Percentiles rank a stretch among this genome's conserved stretches.
Conservation (phyloP, 495 filamentous ascomycete genomes). For the Amniculicola lignicola region DNA sequence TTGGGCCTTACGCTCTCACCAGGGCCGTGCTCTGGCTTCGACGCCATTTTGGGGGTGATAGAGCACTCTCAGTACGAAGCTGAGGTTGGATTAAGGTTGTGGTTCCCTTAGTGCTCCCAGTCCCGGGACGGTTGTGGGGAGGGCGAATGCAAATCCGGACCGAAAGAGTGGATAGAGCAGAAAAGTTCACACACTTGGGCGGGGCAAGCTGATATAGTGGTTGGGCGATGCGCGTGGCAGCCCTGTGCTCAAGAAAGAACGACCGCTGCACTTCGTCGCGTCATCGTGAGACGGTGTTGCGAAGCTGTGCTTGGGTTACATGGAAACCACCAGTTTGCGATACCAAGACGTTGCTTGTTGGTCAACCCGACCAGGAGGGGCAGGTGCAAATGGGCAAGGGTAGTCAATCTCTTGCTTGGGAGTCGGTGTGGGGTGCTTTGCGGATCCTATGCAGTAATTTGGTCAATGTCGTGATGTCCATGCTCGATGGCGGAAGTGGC, state of each 20-base stretch:
- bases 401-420: neutral
- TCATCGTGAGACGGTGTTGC: constrained; percentile 15
- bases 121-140: neutral
- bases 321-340: neutral
- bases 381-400: constrained; percentile 6
- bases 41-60: neutral
- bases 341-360: constrained; percentile 5
- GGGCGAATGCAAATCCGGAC: neutral
- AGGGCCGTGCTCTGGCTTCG: neutral
- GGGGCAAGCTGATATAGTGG: constrained; percentile 5
- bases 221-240: too few species aligned
- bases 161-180: neutral
- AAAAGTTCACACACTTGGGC: neutral
- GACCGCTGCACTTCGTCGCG: constrained; percentile 3
- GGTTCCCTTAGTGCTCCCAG: neutral
- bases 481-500: constrained; percentile 4
- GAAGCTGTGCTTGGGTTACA: constrained; percentile 26
- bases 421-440: neutral
- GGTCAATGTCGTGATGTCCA: constrained; percentile 22
- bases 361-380: constrained; percentile 1
- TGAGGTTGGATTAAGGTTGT: constrained; percentile 1
- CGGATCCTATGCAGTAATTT: neutral
- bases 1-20: neutral
- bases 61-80: too few species aligned
- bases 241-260: neutral